Evolutionary conservation across 306 rosid species (phyloP).

Genomic region (Trichosanthes truncata): DNA sequence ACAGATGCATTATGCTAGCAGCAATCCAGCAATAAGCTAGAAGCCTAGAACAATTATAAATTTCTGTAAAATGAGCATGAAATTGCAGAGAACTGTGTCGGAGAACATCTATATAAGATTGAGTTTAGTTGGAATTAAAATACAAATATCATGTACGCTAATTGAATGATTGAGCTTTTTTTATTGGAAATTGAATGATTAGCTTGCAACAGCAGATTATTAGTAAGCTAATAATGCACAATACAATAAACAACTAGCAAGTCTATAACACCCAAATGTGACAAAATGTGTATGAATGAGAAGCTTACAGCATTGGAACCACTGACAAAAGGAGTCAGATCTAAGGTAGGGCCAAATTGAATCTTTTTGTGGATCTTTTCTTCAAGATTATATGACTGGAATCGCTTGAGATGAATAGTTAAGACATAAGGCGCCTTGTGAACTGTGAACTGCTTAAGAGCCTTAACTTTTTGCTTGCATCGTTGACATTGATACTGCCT

Average conservation of each 20-base stretch:
- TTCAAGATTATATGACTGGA: slow-evolving; percentile 61
- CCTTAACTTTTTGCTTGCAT: slow-evolving; percentile 93
- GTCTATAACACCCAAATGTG: neutral
- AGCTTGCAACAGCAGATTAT: neutral
- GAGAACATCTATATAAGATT: neutral
- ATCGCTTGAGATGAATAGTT: slow-evolving; percentile 78
- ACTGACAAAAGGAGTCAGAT: slow-evolving; percentile 80
- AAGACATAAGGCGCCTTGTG: slow-evolving; percentile 91
- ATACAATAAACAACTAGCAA: neutral
- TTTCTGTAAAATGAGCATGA: neutral
- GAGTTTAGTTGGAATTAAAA: neutral
- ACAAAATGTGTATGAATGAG: slow-evolving; percentile 4
- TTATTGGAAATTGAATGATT: neutral
- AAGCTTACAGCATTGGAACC: slow-evolving; percentile 52
- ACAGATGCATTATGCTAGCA: neutral
- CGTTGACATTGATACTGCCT: slow-evolving; percentile 75
- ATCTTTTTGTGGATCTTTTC: slow-evolving; percentile 78
- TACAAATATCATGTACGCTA: neutral
- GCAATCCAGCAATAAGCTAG: neutral
- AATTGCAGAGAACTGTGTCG: neutral
- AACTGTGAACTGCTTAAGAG: slow-evolving; percentile 77
- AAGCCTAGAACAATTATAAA: neutral
- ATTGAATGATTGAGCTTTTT: neutral
- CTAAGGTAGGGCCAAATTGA: slow-evolving; percentile 54
- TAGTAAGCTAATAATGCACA: neutral